Percentiles rank a stretch among this genome's conserved stretches.
phyloP scores from a whole-genome alignment of 2,329 filamentous ascomycete species.

The Claviceps spartinae region DNA sequence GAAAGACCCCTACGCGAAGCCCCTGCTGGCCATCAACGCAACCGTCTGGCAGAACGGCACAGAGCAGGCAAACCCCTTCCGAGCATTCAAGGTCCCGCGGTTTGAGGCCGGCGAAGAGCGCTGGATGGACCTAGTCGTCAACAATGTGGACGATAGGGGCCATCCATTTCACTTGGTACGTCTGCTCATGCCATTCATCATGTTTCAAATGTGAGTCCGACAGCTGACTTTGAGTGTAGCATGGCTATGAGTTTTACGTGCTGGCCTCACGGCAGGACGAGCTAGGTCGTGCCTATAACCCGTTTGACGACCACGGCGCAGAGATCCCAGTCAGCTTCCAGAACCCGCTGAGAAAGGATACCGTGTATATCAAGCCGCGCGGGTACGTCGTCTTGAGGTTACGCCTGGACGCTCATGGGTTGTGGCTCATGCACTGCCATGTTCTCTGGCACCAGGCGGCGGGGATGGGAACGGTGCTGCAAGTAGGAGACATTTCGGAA shows the following conservation, averaged over 20 bases:
- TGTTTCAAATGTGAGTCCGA: neutral
- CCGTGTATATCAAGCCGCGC: slow-evolving; percentile 16
- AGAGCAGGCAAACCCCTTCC: slow-evolving; percentile 8
- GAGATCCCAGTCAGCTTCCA: neutral
- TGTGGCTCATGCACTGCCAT: slow-evolving; percentile 27
- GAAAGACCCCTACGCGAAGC: slow-evolving; percentile 5
- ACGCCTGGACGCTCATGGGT: slow-evolving; percentile 19
- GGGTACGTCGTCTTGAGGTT: slow-evolving; percentile 24
- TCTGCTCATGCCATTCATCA: neutral
- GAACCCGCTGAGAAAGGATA: slow-evolving; percentile 20
- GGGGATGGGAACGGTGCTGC: slow-evolving; percentile 15
- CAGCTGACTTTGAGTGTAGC: slow-evolving; percentile 3
- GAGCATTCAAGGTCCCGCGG: slow-evolving; percentile 8
- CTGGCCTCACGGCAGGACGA: neutral
- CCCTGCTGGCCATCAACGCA: slow-evolving; percentile 8
- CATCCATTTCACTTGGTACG: slow-evolving; percentile 36
- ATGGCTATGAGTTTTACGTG: slow-evolving; percentile 10
- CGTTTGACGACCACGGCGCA: slow-evolving; percentile 2
- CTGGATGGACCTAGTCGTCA: slow-evolving; percentile 35
- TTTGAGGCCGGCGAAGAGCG: slow-evolving; percentile 10
- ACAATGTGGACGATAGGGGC: slow-evolving; percentile 34
- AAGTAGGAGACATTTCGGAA: slow-evolving; percentile 4
- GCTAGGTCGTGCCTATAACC: slow-evolving; percentile 6
- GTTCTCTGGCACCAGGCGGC: slow-evolving; percentile 23
- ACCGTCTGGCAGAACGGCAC: slow-evolving; percentile 7